A percentile compares a stretch with the other conserved stretches of the same genome.
These are phyloP conservation scores for Ensete glaucum DNA, from an alignment of 176 grass and related monocot species.

Conservation along the genomic window DNA sequence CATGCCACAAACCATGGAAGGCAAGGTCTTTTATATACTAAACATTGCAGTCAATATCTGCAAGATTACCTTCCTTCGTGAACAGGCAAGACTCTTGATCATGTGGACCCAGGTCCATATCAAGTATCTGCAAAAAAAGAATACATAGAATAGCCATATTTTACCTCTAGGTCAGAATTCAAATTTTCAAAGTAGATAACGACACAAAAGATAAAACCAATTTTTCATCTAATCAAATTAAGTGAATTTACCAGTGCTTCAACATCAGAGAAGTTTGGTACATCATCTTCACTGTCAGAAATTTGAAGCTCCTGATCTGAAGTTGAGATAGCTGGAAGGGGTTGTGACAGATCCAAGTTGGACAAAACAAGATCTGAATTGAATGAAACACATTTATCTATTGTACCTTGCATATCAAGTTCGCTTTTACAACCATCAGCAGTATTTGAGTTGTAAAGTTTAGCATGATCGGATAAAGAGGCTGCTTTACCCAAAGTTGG, in stretches of 20 bases:
- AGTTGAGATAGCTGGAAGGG: conserved; percentile 12
- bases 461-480: conserved; percentile 29
- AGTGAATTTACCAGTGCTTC: conserved; percentile 51
- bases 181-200: neutral
- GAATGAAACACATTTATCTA: conserved; percentile 30
- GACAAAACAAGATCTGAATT: conserved; percentile 21
- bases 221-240: conserved; percentile 10
- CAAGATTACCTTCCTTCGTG: conserved; percentile 44
- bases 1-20: neutral
- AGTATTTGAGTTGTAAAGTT: conserved; percentile 25
- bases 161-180: neutral
- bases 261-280: conserved; percentile 54
- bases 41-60: neutral
- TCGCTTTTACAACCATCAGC: conserved; percentile 26
- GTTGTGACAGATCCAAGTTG: conserved; percentile 31
- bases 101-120: conserved; percentile 53
- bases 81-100: conserved; percentile 40
- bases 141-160: conserved; percentile 6
- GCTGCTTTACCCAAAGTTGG: conserved; percentile 29
- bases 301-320: conserved; percentile 42
- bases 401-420: conserved; percentile 24
- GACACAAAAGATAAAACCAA: neutral
- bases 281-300: conserved; percentile 44
- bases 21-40: neutral
- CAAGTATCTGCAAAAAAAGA: conserved; percentile 44